Evolutionary conservation across 2,329 filamentous ascomycete genomes (phyloP).

Genomic region (Talaromyces sp.): DNA sequence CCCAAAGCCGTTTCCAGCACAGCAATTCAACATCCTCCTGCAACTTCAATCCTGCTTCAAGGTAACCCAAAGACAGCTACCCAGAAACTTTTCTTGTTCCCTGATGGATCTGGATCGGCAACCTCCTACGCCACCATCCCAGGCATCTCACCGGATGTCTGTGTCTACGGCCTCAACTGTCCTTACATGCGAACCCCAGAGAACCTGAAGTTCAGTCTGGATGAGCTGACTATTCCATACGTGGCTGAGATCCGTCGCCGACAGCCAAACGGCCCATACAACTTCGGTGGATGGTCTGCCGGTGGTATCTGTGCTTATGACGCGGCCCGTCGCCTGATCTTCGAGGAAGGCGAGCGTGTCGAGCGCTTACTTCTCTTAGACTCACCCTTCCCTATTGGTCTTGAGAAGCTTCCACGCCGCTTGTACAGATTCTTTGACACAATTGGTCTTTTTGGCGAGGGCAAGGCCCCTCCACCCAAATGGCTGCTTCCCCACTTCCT

Average conservation of each 20-base stretch:
- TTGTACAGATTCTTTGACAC: conserved; percentile 55
- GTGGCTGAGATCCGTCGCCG: conserved; percentile 51
- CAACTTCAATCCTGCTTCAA: conserved; percentile 47
- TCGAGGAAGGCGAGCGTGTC: conserved; percentile 59
- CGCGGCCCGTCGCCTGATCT: conserved; percentile 62
- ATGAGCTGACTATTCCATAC: conserved; percentile 42
- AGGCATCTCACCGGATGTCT: conserved; percentile 42
- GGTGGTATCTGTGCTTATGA: conserved; percentile 74
- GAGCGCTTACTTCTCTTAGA: conserved; percentile 67
- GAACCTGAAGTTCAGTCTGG: conserved; percentile 38
- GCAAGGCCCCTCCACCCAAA: conserved; percentile 46
- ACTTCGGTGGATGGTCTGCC: conserved; percentile 73
- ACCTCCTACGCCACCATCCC: conserved; percentile 51
- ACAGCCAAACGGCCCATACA: conserved; percentile 60
- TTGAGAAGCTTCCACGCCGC: conserved; percentile 66
- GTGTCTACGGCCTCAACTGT: conserved; percentile 48
- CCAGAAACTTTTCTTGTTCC: conserved; percentile 47
- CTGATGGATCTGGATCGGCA: conserved; percentile 51
- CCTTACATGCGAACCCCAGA: conserved; percentile 49
- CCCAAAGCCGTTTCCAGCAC: conserved; percentile 20
- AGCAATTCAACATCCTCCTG: conserved; percentile 36
- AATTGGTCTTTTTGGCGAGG: conserved; percentile 52
- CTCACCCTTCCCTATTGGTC: conserved; percentile 66
- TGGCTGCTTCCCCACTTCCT: conserved; percentile 58
- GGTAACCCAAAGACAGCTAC: conserved; percentile 48